phyloP scores from a whole-genome alignment of 208 protist genomes.

The Leishmania arabica region DNA sequence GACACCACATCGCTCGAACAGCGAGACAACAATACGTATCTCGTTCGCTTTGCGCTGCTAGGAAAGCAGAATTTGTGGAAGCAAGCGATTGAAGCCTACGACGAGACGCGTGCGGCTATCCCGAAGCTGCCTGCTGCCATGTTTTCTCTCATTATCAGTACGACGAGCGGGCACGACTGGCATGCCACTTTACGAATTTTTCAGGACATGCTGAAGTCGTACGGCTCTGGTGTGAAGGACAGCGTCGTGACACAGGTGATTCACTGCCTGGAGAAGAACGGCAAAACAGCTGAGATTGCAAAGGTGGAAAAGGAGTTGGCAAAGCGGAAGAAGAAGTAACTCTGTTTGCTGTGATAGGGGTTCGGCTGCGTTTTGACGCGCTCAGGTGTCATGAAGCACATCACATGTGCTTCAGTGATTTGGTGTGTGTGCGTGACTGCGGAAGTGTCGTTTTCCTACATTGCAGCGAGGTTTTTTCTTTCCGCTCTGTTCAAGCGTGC shows the following conservation, averaged over 20 bases:
- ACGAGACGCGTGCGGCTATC: conserved; percentile 41
- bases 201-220: conserved; percentile 66
- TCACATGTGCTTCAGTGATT: not conserved
- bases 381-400: not conserved
- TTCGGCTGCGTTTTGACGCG: not conserved
- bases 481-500: not conserved
- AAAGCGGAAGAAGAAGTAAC: conserved; percentile 63
- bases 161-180: conserved; percentile 69
- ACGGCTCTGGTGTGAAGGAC: conserved; percentile 76
- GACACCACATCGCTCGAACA: conserved; percentile 27
- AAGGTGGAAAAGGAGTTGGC: conserved; percentile 71
- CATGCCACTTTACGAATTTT: conserved; percentile 65
- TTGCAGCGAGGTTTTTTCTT: not conserved
- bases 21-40: conserved; percentile 78
- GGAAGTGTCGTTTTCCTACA: not conserved
- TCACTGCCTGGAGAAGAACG: conserved; percentile 71
- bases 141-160: conserved; percentile 70
- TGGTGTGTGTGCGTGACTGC: not conserved
- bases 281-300: conserved; percentile 56
- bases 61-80: conserved; percentile 70
- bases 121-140: conserved; percentile 60
- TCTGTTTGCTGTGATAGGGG: not conserved
- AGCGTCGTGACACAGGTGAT: conserved; percentile 76
- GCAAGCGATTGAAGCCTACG: conserved; percentile 54
- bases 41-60: conserved; percentile 75